Conservation (phyloP, 805 yeast genomes). For the Tetrapisispora nanseiensis region DNA sequence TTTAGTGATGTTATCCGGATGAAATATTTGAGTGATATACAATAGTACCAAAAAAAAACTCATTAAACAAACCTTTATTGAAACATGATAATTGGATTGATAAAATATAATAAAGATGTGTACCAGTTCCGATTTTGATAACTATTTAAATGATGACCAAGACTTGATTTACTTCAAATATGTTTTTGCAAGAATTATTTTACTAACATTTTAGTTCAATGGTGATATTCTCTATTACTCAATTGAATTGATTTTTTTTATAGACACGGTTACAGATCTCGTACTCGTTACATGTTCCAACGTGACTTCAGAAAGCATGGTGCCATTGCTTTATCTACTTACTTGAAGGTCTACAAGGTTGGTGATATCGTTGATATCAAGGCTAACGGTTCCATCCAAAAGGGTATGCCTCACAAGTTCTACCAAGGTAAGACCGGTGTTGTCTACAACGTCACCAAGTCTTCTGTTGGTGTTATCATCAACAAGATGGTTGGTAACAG, state of each 20-base stretch:
- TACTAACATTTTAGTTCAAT: neutral
- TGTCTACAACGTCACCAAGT: slow-evolving; percentile 96
- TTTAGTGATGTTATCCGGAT: too few relatives aligned
- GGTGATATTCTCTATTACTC: slow-evolving; percentile 23
- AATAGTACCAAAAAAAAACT: too few relatives aligned
- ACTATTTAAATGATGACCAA: too few relatives aligned
- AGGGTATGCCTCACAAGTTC: slow-evolving; percentile 99
- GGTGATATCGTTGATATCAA: slow-evolving; percentile 99
- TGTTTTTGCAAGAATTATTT: neutral
- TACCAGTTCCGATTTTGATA: too few relatives aligned
- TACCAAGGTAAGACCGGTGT: slow-evolving; percentile 99
- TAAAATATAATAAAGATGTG: too few relatives aligned
- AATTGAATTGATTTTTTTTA: slow-evolving; percentile 43
- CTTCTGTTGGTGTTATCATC: slow-evolving; percentile 95
- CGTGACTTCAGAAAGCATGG: slow-evolving; percentile 98
- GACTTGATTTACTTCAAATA: neutral
- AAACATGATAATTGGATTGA: too few relatives aligned
- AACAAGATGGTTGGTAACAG: slow-evolving; percentile 99
- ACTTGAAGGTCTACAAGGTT: slow-evolving; percentile 95
- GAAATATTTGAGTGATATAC: too few relatives aligned
- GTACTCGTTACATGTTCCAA: slow-evolving; percentile 99
- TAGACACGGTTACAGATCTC: slow-evolving; percentile 99
- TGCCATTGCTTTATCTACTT: slow-evolving; percentile 85
- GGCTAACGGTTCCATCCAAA: slow-evolving; percentile 98
- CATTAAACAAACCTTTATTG: too few relatives aligned